A percentile compares a stretch with the other conserved stretches of the same genome.
phyloP scores from a whole-genome alignment of 2,329 filamentous ascomycete species.

The Dendrostoma leiphaemia region DNA sequence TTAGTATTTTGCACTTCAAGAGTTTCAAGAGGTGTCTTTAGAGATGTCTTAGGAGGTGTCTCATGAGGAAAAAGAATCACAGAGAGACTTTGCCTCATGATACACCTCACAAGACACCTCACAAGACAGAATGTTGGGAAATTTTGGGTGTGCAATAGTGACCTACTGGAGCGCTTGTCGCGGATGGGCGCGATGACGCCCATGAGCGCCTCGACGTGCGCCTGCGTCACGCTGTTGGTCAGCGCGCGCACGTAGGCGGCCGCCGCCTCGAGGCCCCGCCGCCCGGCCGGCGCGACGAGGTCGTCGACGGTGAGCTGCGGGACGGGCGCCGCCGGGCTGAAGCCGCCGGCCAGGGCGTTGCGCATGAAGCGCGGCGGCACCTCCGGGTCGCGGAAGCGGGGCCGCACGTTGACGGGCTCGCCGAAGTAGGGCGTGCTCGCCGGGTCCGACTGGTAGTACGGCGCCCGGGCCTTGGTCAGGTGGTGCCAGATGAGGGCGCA shows the following conservation, averaged over 20 bases:
- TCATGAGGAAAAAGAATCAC: no score
- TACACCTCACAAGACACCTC: no score
- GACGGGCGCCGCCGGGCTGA: no score
- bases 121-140: no score
- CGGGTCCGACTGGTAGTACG: constrained; percentile 21
- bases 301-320: no score
- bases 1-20: no score
- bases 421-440: constrained; percentile 31
- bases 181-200: constrained; percentile 29
- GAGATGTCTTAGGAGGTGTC: no score
- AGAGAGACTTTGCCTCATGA: no score
- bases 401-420: constrained; percentile 33
- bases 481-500: constrained; percentile 39
- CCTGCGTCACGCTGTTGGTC: constrained; percentile 32
- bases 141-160: no score
- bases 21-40: no score
- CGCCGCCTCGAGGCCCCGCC: constrained; percentile 25
- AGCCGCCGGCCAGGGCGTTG: constrained; percentile 21
- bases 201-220: constrained; percentile 27
- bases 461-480: constrained; percentile 18
- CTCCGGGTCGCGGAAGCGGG: constrained; percentile 32
- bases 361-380: constrained; percentile 31
- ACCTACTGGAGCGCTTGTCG: constrained; percentile 32
- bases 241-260: constrained; percentile 33
- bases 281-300: no score